Evolutionary conservation across 805 yeast genomes (phyloP).

Genomic region (Candida silvicultrix): DNA sequence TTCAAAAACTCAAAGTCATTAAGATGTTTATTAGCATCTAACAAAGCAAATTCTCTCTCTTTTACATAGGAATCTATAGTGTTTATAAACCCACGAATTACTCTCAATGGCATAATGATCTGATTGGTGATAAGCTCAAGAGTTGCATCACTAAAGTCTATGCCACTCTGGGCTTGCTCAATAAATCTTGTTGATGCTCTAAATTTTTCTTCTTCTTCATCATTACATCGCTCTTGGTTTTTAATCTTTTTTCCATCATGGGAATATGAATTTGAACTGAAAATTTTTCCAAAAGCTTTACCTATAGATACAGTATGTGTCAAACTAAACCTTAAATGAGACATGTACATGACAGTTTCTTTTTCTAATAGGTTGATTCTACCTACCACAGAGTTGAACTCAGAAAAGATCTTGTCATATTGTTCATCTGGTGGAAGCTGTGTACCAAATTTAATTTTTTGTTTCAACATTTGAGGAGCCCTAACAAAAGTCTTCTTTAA

Average conservation of each 20-base stretch:
- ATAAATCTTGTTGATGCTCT: not conserved
- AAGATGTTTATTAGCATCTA: constrained; percentile 31
- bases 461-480: constrained; percentile 88
- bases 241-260: too few relatives aligned
- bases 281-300: constrained; percentile 5
- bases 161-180: constrained; percentile 8
- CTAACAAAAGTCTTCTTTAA: constrained; percentile 70
- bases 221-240: not conserved
- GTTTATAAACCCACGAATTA: constrained; percentile 13
- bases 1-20: constrained; percentile 17
- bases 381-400: constrained; percentile 2
- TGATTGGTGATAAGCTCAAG: constrained; percentile 17
- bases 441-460: constrained; percentile 75
- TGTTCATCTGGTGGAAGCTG: constrained; percentile 43
- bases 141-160: too few relatives aligned
- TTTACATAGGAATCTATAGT: constrained; percentile 24
- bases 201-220: not conserved
- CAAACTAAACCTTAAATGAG: constrained; percentile 3
- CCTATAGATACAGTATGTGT: constrained; percentile 3
- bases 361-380: constrained; percentile 8
- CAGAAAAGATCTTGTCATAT: constrained; percentile 1
- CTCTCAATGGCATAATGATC: constrained; percentile 17
- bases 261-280: constrained; percentile 5
- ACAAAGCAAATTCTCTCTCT: constrained; percentile 27
- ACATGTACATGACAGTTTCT: constrained; percentile 6